Percentiles rank a stretch among this genome's conserved stretches.
Evolutionary conservation across 805 yeast species (phyloP).

Genomic region (Barnettozyma populi): DNA sequence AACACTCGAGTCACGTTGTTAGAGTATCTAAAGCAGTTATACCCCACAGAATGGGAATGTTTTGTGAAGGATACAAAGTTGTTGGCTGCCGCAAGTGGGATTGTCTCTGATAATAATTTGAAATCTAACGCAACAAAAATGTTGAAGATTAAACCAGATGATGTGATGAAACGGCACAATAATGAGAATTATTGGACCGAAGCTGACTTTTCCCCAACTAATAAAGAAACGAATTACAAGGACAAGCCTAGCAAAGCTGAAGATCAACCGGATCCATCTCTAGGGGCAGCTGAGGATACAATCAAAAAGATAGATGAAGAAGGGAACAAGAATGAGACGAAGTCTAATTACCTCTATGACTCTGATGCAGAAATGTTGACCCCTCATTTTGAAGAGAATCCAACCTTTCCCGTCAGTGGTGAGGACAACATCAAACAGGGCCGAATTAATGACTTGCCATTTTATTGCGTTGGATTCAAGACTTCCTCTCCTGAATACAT

Average conservation of each 20-base stretch:
- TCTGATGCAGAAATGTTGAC: not conserved
- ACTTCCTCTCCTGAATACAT: slow-evolving; percentile 57
- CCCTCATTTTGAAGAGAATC: slow-evolving; percentile 11
- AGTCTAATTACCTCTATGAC: not conserved
- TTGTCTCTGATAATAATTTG: slow-evolving; percentile 20
- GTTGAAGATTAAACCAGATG: slow-evolving; percentile 1
- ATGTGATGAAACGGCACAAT: not conserved
- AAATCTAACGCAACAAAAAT: slow-evolving; percentile 20
- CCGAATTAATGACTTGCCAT: slow-evolving; percentile 59
- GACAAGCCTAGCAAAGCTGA: too few relatives aligned
- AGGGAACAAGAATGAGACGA: not conserved
- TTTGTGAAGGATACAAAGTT: slow-evolving; percentile 74
- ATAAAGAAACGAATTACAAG: not conserved
- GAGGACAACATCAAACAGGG: slow-evolving; percentile 32
- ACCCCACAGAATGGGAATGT: slow-evolving; percentile 73
- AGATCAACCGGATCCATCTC: not conserved
- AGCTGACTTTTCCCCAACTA: not conserved
- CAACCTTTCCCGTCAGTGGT: slow-evolving; percentile 6
- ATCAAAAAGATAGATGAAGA: slow-evolving; percentile 5
- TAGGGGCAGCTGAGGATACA: not conserved
- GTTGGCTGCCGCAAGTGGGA: slow-evolving; percentile 49
- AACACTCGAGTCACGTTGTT: slow-evolving; percentile 70
- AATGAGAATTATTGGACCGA: not conserved
- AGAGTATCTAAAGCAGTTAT: slow-evolving; percentile 70
- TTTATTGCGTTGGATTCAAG: slow-evolving; percentile 67